Evolutionary conservation across 225 moss, liverwort and hornwort genomes (phyloP), one percentile per base, ranked within the genome.

Genomic region (Pseudoscleropodium purum): DNA sequence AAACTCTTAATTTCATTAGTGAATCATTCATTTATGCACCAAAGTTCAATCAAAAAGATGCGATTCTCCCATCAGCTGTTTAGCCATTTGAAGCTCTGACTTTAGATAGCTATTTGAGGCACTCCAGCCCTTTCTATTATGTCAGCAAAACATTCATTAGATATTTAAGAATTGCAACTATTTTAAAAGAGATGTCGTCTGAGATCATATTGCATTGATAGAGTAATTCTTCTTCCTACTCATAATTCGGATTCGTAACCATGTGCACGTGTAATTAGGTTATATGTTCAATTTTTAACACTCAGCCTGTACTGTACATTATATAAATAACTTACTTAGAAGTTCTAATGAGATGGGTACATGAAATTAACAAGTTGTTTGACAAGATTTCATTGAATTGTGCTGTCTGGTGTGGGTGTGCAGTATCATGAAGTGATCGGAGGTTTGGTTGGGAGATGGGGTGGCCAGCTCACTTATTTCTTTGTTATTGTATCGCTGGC

Each of bases 361-460:
- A 41, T 19, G 61, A 41, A 61, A 81, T 41, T 20, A 41, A 59
- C 81, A 45, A 33, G 15, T 43, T 82, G 14, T 30, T 61, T 82
- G 82, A 33, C 45, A 45, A 43, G 47, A 49, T 74, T 61, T 54
- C 29, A 56, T 52, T 73, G 17, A 51, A 25, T 63, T 37, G 36
- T 7, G 59, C 23, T 73, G 51, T 30, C 36, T 72, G 69, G 45
- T 85, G 69, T 84, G 47, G 83, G 26, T 91, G 87, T 93, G 95
- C 95, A 96, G 96, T 97, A 97, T 62, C 95, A 97, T 82, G 96
- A 97, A 87, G 96, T 97, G 66, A 95, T 97, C 65, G 92, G 88
- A 83, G 94, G 93, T 41, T 39, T 95, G 62, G 74, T 92, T 51
- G 97, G 97, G 51, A 94, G 80, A 75, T 88, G 87, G 73, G 86